Conservation (phyloP, 495 filamentous ascomycete species). For the Letharia columbiana region DNA sequence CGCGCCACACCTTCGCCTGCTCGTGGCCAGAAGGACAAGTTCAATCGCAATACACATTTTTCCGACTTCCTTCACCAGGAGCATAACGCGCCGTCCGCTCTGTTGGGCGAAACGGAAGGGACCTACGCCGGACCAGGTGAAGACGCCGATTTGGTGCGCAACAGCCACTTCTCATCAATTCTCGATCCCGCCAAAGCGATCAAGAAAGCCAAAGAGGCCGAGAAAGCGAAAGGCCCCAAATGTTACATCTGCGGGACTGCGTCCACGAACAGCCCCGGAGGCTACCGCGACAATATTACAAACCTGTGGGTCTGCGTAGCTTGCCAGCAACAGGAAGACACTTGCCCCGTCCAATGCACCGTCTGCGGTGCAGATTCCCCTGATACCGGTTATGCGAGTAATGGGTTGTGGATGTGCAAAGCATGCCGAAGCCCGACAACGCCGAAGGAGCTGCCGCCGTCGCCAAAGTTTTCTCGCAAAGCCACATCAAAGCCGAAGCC, state of each 20-base stretch:
- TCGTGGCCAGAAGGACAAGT: slow-evolving; percentile 2
- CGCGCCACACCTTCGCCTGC: neutral
- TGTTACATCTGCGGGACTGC: neutral
- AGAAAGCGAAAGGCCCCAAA: neutral
- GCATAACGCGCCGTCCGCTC: neutral
- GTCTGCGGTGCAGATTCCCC: slow-evolving; percentile 10
- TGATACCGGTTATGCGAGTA: neutral
- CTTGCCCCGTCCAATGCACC: neutral
- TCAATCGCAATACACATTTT: slow-evolving; percentile 3
- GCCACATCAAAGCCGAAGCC: neutral
- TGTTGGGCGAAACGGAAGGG: neutral
- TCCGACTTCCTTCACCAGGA: slow-evolving; percentile 8
- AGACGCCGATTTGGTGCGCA: neutral
- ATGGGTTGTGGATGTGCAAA: slow-evolving; percentile 10
- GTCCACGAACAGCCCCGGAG: neutral
- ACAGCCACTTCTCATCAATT: neutral
- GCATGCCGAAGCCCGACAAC: slow-evolving; percentile 4
- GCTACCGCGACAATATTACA: neutral
- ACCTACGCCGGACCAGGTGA: slow-evolving; percentile 1
- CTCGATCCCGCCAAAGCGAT: neutral
- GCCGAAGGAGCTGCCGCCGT: slow-evolving; percentile 14
- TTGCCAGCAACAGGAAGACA: neutral
- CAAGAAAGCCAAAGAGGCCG: neutral
- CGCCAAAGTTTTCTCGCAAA: neutral
- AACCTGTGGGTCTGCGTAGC: neutral